Base-by-base conservation (phyloP, 345 rosid species). In the Geranium rotundifolium region DNA sequence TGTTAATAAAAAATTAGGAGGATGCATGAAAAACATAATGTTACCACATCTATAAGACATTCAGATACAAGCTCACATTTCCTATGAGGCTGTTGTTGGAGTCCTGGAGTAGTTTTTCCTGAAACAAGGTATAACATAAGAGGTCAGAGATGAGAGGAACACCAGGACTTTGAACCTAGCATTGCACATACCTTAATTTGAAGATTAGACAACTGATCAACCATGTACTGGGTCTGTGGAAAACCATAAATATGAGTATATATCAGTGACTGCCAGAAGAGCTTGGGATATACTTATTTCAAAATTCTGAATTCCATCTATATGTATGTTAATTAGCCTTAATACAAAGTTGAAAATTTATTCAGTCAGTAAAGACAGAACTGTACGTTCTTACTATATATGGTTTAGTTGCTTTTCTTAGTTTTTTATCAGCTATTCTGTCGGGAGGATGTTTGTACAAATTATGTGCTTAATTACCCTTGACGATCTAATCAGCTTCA, bases 401-500 rank as follows among this genome's bases (percentile, higher is more conserved):
- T 7, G 52, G 15, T 46, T 3, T 4, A 46, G 16, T 46, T 46
- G 16, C 1, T 46, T 34, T 34, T 34, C 41, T 34, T 4, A 34
- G 7, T 34, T 8, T 34, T 4, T 34, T 4, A 34, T 34, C 10
- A 8, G 27, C 27, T 23, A 23, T 23, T 23, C 27, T 23, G 27
- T 23, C 27, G 27, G 27, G 27, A 23, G 27, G 27, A 23, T 0
- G 27, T 23, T 23, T 23, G 27, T 23, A 52, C 18, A 52, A 13
- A 52, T 3, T 4, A n/a, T 52, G 56, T 13, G 56, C 56, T 15
- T 0, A 63, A 65, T 19, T 88, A 88, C 96, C 80, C 90, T 55
- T 4, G 84, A 84, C 59, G 87, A 87, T 82, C 90, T 76, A 65
- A 85, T 88, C 73, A 82, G 92, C 76, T 84, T 88, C 82, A 88